Conservation (phyloP, 169 alveolate genomes). For the Plasmodium vivax region DNA sequence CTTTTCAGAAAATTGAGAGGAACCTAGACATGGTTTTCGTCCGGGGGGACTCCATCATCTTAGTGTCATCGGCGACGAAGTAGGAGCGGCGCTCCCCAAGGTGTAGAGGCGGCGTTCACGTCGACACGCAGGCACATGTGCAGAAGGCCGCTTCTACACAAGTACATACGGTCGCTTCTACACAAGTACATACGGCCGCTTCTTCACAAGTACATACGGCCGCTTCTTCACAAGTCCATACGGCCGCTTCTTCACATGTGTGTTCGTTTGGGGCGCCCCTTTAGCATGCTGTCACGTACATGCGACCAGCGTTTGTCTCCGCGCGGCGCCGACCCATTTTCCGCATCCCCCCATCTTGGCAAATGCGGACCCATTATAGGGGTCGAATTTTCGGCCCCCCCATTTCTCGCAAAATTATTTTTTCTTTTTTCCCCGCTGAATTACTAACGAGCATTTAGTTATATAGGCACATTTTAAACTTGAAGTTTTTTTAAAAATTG, state of each 20-base stretch:
- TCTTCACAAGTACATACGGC: background rate
- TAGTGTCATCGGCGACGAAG: slow-evolving; percentile 86
- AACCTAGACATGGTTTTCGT: slow-evolving; percentile 87
- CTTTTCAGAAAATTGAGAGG: slow-evolving; percentile 81
- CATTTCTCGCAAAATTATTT: background rate
- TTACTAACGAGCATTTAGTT: background rate
- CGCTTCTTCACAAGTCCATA: background rate
- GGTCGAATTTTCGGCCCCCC: background rate
- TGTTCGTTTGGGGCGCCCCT: background rate
- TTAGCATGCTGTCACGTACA: background rate
- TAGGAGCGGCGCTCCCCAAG: background rate
- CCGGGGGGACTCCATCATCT: slow-evolving; percentile 92
- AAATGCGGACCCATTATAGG: background rate
- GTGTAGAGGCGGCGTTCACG: background rate
- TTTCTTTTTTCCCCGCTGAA: background rate
- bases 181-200: background rate
- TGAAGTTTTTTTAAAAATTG: background rate
- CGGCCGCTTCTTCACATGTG: background rate
- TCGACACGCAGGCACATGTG: background rate
- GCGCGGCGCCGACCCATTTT: background rate
- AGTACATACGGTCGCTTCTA: too few species aligned
- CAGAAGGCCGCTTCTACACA: too few species aligned
- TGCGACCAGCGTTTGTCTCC: background rate
- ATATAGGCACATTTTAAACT: background rate
- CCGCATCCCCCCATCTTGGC: background rate